Percentiles rank a stretch among this genome's conserved stretches.
Evolutionary conservation across 2,329 filamentous ascomycete species (phyloP).

Genomic region (Dactylellina leptospora): DNA sequence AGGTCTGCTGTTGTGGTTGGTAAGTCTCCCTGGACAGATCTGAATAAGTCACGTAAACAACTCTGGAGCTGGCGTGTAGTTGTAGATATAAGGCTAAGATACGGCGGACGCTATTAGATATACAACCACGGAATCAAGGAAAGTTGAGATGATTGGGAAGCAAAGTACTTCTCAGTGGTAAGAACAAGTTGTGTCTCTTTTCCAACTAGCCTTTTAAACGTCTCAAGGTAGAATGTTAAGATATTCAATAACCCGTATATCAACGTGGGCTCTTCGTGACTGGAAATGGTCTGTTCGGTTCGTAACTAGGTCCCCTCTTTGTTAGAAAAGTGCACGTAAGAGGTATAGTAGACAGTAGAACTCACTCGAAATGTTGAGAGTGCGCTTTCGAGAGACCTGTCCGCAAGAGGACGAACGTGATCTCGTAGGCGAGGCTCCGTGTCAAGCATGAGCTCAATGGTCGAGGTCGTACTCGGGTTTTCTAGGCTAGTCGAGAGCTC

Average conservation of each 20-base stretch:
- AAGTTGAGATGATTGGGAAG: background rate
- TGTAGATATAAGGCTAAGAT: slow-evolving; percentile 74
- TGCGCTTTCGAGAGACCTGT: slow-evolving; percentile 68
- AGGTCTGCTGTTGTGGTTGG: slow-evolving; percentile 76
- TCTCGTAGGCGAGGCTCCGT: slow-evolving; percentile 67
- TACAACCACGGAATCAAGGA: no score
- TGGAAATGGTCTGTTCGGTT: slow-evolving; percentile 89
- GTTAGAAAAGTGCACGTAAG: background rate
- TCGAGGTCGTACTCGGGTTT: slow-evolving; percentile 76
- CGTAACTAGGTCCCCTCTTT: slow-evolving; percentile 59
- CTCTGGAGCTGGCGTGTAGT: slow-evolving; percentile 83
- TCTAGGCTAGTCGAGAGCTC: slow-evolving; percentile 79
- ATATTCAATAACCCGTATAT: slow-evolving; percentile 91
- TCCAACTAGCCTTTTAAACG: slow-evolving; percentile 82
- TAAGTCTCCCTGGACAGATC: slow-evolving; percentile 76
- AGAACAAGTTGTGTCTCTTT: slow-evolving; percentile 74
- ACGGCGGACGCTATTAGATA: no score
- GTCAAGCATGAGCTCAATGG: slow-evolving; percentile 72
- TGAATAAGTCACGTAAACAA: slow-evolving; percentile 80
- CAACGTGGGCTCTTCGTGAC: slow-evolving; percentile 86
- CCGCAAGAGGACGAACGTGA: slow-evolving; percentile 71
- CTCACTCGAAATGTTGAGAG: slow-evolving; percentile 55
- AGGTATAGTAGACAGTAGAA: background rate
- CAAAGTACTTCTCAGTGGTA: slow-evolving; percentile 64
- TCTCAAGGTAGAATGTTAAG: slow-evolving; percentile 85